Base-by-base conservation (phyloP, 257 asterid genomes). In the Echium plantagineum region DNA sequence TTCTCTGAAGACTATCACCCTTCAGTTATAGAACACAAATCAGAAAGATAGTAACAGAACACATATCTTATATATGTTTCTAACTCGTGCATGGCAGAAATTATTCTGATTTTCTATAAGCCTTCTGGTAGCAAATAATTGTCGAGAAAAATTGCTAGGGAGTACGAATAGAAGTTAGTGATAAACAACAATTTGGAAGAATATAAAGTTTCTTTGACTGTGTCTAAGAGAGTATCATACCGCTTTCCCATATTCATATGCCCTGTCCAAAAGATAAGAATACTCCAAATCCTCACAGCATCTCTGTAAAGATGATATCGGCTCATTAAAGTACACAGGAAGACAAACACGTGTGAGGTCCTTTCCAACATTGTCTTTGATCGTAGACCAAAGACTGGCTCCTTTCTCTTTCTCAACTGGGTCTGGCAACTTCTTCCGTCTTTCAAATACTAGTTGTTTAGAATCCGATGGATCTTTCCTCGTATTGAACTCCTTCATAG, bases 301-400 rank as follows among this genome's bases (percentile, higher is more conserved):
- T 63, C 85, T 90, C 66, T 90, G 97, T 70, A 90, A 78, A 55
- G 97, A 80, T 13, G 97, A 90, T 49, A 87, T 64, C 6, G 97
- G 97, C 80, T 90, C 97, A 19, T 90, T 90, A 67, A 90, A 90
- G 74, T 80, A 90, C 56, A 90, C 97, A 18, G 97, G 97, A 57
- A 90, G 89, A 71, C 97, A 90, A 51, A 90, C 96, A 67, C 89
- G 74, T 12, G 95, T 81, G 69, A 90, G 78, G 74, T 90, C 97
- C 75, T 90, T 90, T 47, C 97, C 97, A 17, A 90, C 91, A 78
- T 87, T 90, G 72, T 87, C 98, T 76, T 90, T 90, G 77, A 91
- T 87, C 84, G 88, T 82, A 66, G 98, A 84, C 98, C 98, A 91
- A 56, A 91, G 80, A 74, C 98, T 88, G 52, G 83, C 90, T 52